Base-by-base conservation (phyloP, 208 protist species). In the Trypanosoma theileri region DNA sequence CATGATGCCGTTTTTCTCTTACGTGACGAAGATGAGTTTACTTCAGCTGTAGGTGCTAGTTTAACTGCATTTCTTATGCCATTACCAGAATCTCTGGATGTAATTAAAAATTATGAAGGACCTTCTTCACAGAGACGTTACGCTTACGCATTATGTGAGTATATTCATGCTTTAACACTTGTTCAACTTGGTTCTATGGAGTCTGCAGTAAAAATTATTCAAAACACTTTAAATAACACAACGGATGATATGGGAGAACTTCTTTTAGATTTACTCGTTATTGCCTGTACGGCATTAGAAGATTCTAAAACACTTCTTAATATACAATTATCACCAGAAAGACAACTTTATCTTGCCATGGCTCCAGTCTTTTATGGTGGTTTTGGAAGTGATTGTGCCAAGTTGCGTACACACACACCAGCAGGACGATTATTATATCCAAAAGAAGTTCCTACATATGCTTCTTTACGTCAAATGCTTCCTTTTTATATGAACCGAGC, bases 301-400 rank as follows among this genome's bases (percentile, higher is more conserved):
- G 89, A 94, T 62, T 80, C 85, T 6, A 65, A 74, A 4, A 79
- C 77, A 13, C 66, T 89, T 19, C 62, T 89, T 19, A 56, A 78
- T 19, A 64, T 70, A 12, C 17, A 82, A 13, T 75, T 94, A 22
- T 84, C 83, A 14, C 67, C 81, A 7, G 64, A 89, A 21, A 75
- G 62, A 17, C 69, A 88, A 4, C 58, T 86, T 13, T 89, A 94
- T 64, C 41, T 94, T 17, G 77, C 85, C 0, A 54, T 94, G 22
- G 72, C 71, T 41, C 88, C 84, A 0, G 79, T 73, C 8, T 94
- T 94, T 62, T 90, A 88, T 77, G 89, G 89, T 42, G 85, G 84
- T 9, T 69, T 94, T 21, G n/a, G 54, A 17, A 46, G 16, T 10
- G 44, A 61, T 8, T 42, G 42, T 2, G 24, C 53, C 11, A 65